Evolutionary conservation across 1,284 basidiomycete genomes (phyloP).

Genomic region (Stereum hirsutum): DNA sequence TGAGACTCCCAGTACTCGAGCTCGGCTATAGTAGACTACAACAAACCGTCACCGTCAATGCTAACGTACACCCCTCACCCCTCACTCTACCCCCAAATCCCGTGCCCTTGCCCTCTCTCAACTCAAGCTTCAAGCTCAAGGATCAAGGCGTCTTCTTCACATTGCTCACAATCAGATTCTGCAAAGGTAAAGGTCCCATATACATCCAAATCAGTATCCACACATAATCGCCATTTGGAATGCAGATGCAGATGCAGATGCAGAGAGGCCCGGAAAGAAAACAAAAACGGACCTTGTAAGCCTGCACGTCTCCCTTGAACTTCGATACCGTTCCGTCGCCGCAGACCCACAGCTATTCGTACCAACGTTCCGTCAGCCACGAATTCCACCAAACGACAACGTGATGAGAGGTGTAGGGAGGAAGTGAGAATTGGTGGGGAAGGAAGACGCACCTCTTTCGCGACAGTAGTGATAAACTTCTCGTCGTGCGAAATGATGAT

Average conservation of each 20-base stretch:
- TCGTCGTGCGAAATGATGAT: constrained; percentile 94
- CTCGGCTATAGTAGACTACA: too few relatives aligned
- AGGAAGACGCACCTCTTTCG: constrained; percentile 48
- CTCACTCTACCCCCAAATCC: too few relatives aligned
- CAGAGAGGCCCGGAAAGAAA: too few relatives aligned
- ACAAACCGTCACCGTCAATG: too few relatives aligned
- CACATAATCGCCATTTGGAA: constrained; percentile 5
- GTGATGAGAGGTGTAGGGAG: neutral
- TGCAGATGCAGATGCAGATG: too few relatives aligned
- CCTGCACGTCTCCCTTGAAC: constrained; percentile 86
- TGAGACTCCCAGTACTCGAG: too few relatives aligned
- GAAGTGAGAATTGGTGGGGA: neutral
- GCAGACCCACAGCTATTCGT: constrained; percentile 90
- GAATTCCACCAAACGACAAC: too few relatives aligned
- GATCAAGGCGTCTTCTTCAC: constrained; percentile 60
- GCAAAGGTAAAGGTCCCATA: constrained; percentile 11
- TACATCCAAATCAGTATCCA: constrained; percentile 1
- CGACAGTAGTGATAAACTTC: constrained; percentile 81
- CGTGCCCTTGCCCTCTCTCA: too few relatives aligned
- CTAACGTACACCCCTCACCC: too few relatives aligned
- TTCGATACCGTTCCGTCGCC: constrained; percentile 77
- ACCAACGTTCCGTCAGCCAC: too few relatives aligned
- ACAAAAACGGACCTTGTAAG: constrained; percentile 85
- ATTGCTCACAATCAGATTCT: constrained; percentile 76
- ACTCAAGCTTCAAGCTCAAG: too few relatives aligned